phyloP scores from a whole-genome alignment of 768 basidiomycete genomes.

The Tylopilus intermedius region DNA sequence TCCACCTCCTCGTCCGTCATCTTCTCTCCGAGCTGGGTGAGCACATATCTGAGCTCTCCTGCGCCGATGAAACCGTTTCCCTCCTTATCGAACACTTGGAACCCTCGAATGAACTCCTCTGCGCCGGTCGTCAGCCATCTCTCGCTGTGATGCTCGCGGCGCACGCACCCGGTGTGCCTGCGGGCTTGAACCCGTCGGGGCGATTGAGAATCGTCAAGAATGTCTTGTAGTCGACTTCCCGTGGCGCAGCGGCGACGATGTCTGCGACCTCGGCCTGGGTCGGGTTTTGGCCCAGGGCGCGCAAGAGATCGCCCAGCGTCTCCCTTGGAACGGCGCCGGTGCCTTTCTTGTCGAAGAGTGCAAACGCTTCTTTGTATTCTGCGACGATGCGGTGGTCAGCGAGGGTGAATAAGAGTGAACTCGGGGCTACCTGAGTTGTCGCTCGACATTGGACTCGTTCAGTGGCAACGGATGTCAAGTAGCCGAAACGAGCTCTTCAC shows the following conservation, averaged over 20 bases:
- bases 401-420: not conserved
- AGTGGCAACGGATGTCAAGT: not conserved
- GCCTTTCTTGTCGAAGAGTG: slow-evolving; percentile 96
- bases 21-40: slow-evolving; percentile 97
- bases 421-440: slow-evolving; percentile 47
- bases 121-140: slow-evolving; percentile 4
- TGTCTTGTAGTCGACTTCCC: slow-evolving; percentile 89
- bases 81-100: slow-evolving; percentile 94
- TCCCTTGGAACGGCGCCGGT: slow-evolving; percentile 86
- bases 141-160: not conserved
- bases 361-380: slow-evolving; percentile 98
- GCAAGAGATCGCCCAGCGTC: slow-evolving; percentile 85
- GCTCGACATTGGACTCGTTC: slow-evolving; percentile 30
- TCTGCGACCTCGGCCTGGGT: slow-evolving; percentile 95
- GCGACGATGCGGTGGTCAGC: slow-evolving; percentile 11
- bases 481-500: too few species aligned
- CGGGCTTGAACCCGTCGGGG: slow-evolving; percentile 95
- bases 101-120: slow-evolving; percentile 99
- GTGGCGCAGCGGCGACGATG: slow-evolving; percentile 65
- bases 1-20: slow-evolving; percentile 98
- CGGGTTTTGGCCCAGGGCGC: slow-evolving; percentile 97
- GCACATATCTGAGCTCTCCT: slow-evolving; percentile 68
- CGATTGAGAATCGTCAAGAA: slow-evolving; percentile 90
- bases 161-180: slow-evolving; percentile 81
- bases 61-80: slow-evolving; percentile 69